Conservation (phyloP, 139 green algal genomes). For the Haematococcus sp. region DNA sequence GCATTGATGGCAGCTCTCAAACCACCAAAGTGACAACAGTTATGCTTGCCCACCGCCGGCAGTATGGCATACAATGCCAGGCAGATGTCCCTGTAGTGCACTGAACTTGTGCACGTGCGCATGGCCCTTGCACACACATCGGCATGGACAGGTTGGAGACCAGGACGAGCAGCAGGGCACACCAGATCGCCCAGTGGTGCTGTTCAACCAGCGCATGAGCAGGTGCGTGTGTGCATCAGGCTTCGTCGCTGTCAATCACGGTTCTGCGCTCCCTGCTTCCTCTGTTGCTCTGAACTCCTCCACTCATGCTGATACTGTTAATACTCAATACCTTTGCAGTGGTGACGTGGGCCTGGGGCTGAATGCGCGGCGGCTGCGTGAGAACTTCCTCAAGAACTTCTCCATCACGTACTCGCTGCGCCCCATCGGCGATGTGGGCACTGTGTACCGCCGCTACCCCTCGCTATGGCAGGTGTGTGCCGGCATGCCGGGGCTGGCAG, state of each 20-base stretch:
- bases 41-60: too few species aligned
- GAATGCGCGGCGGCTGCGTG: conserved; percentile 79
- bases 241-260: too few species aligned
- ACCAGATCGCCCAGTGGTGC: conserved; percentile 57
- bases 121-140: too few species aligned
- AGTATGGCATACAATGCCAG: too few species aligned
- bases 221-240: conserved; percentile 49
- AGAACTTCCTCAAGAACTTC: conserved; percentile 82
- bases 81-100: too few species aligned
- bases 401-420: conserved; percentile 83
- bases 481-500: background rate
- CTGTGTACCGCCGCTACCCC: conserved; percentile 79
- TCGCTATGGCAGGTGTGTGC: conserved; percentile 69
- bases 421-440: conserved; percentile 73
- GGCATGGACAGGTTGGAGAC: conserved; percentile 8
- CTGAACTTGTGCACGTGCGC: too few species aligned
- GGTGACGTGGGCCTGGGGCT: conserved; percentile 94
- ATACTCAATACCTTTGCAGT: conserved; percentile 31
- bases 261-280: too few species aligned
- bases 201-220: conserved; percentile 90
- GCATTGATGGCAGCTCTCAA: too few species aligned
- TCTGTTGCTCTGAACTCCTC: too few species aligned
- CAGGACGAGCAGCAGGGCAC: conserved; percentile 40
- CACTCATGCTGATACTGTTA: too few species aligned
- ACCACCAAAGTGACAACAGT: too few species aligned